Evolutionary conservation across 2,329 filamentous ascomycete species (phyloP).

Genomic region (Pseudogymnoascus sp.): DNA sequence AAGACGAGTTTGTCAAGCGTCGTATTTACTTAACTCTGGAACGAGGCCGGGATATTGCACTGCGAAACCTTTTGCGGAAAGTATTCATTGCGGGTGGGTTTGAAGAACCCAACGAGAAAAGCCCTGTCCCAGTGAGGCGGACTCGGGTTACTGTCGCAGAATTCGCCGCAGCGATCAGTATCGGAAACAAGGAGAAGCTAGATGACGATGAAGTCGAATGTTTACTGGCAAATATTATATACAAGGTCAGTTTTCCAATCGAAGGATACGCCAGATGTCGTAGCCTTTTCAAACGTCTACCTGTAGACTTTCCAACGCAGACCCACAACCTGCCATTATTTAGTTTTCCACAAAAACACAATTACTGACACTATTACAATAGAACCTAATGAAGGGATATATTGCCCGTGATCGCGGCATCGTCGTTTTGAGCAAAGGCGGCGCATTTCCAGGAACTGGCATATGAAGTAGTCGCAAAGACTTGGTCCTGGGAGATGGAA

Average conservation of each 20-base stretch:
- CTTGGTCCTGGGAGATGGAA: background rate
- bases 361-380: constrained; percentile 21
- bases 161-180: constrained; percentile 74
- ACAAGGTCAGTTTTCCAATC: constrained; percentile 60
- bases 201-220: constrained; percentile 95
- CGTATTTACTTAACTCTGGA: constrained; percentile 94
- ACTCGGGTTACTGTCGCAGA: constrained; percentile 77
- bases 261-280: background rate
- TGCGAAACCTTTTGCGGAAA: constrained; percentile 86
- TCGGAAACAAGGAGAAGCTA: constrained; percentile 58
- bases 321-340: background rate
- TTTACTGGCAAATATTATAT: constrained; percentile 90
- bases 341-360: constrained; percentile 11
- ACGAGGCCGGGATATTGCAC: constrained; percentile 78
- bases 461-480: constrained; percentile 32
- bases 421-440: constrained; percentile 85
- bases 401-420: constrained; percentile 85
- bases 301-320: background rate
- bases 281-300: background rate
- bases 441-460: constrained; percentile 88
- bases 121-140: constrained; percentile 51
- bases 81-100: constrained; percentile 81
- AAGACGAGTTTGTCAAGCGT: constrained; percentile 87
- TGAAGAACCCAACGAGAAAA: constrained; percentile 64
- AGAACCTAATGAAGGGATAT: constrained; percentile 79